Percentiles rank a stretch among this genome's conserved stretches.
phyloP scores from a whole-genome alignment of 1,139 yeast genomes.

The Sugiyamaella neomexicana region DNA sequence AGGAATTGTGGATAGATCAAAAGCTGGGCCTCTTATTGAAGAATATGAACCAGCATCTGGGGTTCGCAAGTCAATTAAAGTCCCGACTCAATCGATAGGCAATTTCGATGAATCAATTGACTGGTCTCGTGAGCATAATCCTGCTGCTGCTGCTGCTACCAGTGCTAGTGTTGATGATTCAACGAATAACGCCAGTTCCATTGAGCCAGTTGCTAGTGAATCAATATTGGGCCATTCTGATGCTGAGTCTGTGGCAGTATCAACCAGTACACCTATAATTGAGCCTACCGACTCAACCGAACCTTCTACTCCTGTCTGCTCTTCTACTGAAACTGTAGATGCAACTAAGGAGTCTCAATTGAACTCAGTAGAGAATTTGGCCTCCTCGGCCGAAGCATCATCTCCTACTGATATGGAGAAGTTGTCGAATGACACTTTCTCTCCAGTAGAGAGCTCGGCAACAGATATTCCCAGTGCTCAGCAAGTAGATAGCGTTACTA shows the following conservation, averaged over 20 bases:
- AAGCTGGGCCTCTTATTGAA: too few species aligned
- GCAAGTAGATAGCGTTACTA: slow-evolving; percentile 12
- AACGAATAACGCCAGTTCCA: not conserved
- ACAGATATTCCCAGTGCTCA: not conserved
- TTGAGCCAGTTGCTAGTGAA: not conserved
- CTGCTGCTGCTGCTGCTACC: not conserved
- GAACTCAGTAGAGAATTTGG: not conserved
- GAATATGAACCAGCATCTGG: not conserved
- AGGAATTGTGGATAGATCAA: not conserved
- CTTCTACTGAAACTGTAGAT: slow-evolving; percentile 4
- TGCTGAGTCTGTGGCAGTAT: too few species aligned
- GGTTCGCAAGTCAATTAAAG: slow-evolving; percentile 2
- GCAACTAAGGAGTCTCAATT: not conserved
- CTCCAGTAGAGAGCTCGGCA: slow-evolving; percentile 1
- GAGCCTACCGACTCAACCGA: not conserved
- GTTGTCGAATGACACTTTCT: slow-evolving; percentile 6
- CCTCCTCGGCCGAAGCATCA: not conserved
- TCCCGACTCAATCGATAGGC: slow-evolving; percentile 8
- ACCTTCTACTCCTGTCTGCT: not conserved
- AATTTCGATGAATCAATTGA: slow-evolving; percentile 2
- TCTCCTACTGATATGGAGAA: slow-evolving; percentile 8
- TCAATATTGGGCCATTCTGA: not conserved
- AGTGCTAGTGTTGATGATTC: not conserved
- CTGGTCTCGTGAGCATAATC: slow-evolving; percentile 6
- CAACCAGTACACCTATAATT: too few species aligned